Conservation (phyloP, 371 early-diverging fungal species). For the Mucor lusitanicus region DNA sequence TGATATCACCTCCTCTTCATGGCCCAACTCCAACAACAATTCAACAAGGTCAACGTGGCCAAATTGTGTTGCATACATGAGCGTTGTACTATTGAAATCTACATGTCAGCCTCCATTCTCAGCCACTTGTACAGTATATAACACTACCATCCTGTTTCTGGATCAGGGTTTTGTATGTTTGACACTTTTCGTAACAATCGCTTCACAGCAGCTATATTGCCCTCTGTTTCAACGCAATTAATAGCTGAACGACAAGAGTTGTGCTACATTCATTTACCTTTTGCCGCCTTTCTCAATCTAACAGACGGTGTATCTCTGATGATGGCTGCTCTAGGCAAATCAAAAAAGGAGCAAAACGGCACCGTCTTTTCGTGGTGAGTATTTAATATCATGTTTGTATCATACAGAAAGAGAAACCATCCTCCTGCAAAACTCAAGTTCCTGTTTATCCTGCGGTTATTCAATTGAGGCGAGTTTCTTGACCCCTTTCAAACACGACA, state of each 20-base stretch:
- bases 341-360: slow-evolving; percentile 39
- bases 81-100: slow-evolving; percentile 33
- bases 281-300: slow-evolving; percentile 46
- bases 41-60: slow-evolving; percentile 51
- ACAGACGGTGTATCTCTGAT: slow-evolving; percentile 44
- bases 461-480: not conserved
- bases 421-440: not conserved
- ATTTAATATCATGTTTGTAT: slow-evolving; percentile 6
- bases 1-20: slow-evolving; percentile 55
- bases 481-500: not conserved
- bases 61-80: slow-evolving; percentile 50
- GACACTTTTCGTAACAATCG: slow-evolving; percentile 43
- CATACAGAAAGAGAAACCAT: not conserved
- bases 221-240: slow-evolving; percentile 28
- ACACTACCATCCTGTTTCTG: slow-evolving; percentile 48
- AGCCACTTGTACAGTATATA: not conserved
- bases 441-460: not conserved
- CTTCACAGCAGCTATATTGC: slow-evolving; percentile 52
- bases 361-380: slow-evolving; percentile 10
- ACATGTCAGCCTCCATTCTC: not conserved
- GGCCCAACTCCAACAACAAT: slow-evolving; percentile 41
- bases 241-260: not conserved
- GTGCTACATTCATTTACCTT: slow-evolving; percentile 22
- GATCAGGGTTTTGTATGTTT: slow-evolving; percentile 54
- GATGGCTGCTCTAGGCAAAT: slow-evolving; percentile 43